These are phyloP conservation scores for Aspergillus egyptiacus DNA, from an alignment of 495 filamentous ascomycete genomes.

Conservation along the genomic window DNA sequence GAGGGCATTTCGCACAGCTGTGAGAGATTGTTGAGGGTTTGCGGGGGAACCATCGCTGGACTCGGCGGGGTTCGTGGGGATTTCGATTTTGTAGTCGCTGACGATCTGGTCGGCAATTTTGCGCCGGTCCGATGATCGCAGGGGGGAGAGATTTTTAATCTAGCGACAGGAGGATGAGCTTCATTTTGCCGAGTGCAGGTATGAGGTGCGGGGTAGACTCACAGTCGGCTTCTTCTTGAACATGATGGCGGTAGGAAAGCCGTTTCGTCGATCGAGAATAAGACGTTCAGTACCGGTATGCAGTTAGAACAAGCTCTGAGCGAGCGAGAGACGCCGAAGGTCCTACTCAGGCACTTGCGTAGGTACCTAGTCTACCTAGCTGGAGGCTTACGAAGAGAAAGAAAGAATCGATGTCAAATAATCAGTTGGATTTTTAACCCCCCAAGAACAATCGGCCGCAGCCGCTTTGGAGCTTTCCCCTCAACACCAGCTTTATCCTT, in stretches of 20 bases:
- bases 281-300: too few relatives aligned
- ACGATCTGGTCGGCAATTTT: slow-evolving; percentile 69
- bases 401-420: too few relatives aligned
- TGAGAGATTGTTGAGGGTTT: slow-evolving; percentile 39
- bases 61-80: slow-evolving; percentile 35
- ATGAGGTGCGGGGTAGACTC: slow-evolving; percentile 26
- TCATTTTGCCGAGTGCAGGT: neutral
- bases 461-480: too few relatives aligned
- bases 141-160: slow-evolving; percentile 64
- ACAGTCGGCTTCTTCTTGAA: slow-evolving; percentile 79
- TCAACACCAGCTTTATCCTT: too few relatives aligned
- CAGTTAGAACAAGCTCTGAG: too few relatives aligned
- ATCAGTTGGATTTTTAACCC: too few relatives aligned
- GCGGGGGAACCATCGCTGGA: slow-evolving; percentile 27
- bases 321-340: too few relatives aligned
- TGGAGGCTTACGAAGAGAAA: too few relatives aligned
- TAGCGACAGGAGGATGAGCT: slow-evolving; percentile 17
- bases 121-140: slow-evolving; percentile 66
- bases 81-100: slow-evolving; percentile 49
- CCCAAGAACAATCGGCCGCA: too few relatives aligned
- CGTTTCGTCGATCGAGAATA: neutral
- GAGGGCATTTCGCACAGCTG: slow-evolving; percentile 53
- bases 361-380: too few relatives aligned
- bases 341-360: too few relatives aligned
- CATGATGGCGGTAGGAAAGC: slow-evolving; percentile 37